Conservation (phyloP, 2,329 filamentous ascomycete genomes). For the Dryadomyces sulphureus region DNA sequence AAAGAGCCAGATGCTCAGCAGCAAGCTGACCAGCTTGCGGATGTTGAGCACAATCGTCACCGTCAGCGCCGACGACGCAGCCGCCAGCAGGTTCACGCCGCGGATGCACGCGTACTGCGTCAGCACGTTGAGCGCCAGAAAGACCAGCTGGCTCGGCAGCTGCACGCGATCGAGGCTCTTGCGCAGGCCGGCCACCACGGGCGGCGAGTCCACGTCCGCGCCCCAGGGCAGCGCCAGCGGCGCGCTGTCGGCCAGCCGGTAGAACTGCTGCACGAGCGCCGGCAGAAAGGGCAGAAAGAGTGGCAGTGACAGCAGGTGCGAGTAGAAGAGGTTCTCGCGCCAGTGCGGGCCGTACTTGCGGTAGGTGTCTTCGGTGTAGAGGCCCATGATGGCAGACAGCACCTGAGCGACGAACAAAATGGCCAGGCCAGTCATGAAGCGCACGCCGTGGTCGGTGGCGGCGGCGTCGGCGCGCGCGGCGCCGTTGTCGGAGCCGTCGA, state of each 20-base stretch:
- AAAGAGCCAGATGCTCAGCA: constrained; percentile 88
- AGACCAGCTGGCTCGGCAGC: constrained; percentile 56
- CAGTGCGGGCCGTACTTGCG: constrained; percentile 74
- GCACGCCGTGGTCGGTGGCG: constrained; percentile 17
- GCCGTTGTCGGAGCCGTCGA: background rate
- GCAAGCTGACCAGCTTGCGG: constrained; percentile 77
- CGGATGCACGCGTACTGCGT: constrained; percentile 94
- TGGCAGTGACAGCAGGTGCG: constrained; percentile 55
- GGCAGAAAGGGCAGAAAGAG: constrained; percentile 61
- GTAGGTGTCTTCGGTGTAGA: constrained; percentile 90
- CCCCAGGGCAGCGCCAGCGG: constrained; percentile 34
- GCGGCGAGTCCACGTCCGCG: constrained; percentile 15
- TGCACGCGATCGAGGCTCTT: constrained; percentile 22
- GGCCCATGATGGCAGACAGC: constrained; percentile 83
- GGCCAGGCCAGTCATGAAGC: constrained; percentile 54
- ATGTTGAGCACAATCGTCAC: constrained; percentile 96
- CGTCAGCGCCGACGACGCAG: constrained; percentile 77
- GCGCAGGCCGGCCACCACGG: constrained; percentile 22
- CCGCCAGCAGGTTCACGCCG: constrained; percentile 86
- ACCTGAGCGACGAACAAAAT: constrained; percentile 82
- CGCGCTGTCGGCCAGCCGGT: constrained; percentile 46
- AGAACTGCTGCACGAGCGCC: constrained; percentile 49
- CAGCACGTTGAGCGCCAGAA: constrained; percentile 60
- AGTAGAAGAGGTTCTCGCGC: constrained; percentile 95
- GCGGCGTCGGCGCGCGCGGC: constrained; percentile 12